Conservation (phyloP, 2,329 filamentous ascomycete genomes). For the Aspergillus novoparasiticus region DNA sequence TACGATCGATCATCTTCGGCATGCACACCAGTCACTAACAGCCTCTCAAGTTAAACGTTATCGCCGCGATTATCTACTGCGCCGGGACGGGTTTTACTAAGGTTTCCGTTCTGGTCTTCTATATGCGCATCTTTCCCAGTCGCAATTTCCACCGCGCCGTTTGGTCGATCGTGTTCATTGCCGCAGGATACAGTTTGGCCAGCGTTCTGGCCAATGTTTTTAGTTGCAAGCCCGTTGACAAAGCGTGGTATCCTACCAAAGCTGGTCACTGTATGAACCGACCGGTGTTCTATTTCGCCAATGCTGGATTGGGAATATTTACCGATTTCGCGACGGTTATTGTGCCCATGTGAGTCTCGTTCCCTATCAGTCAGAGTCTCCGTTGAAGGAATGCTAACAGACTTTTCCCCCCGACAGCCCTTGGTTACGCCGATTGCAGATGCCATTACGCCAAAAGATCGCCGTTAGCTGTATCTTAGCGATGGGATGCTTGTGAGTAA, state of each 20-base stretch:
- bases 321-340: constrained; percentile 33
- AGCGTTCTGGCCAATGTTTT: constrained; percentile 32
- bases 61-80: constrained; percentile 34
- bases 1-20: constrained; percentile 4
- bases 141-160: constrained; percentile 27
- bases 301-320: constrained; percentile 30
- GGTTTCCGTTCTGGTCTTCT: constrained; percentile 34
- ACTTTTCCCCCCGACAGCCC: constrained; percentile 19
- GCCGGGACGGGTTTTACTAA: constrained; percentile 34
- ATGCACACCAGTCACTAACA: background rate
- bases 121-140: constrained; percentile 33
- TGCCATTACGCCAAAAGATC: constrained; percentile 33
- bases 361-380: background rate
- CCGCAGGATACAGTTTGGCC: constrained; percentile 29
- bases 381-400: background rate
- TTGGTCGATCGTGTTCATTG: constrained; percentile 27
- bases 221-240: constrained; percentile 29
- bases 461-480: constrained; percentile 29
- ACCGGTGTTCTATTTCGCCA: constrained; percentile 34
- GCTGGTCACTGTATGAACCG: constrained; percentile 29
- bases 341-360: constrained; percentile 29
- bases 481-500: constrained; percentile 33
- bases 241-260: constrained; percentile 28
- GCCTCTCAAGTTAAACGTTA: constrained; percentile 26
- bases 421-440: constrained; percentile 32